Evolutionary conservation across 2,329 filamentous ascomycete species (phyloP).

Genomic region (Aspergillus quadrilineatus): DNA sequence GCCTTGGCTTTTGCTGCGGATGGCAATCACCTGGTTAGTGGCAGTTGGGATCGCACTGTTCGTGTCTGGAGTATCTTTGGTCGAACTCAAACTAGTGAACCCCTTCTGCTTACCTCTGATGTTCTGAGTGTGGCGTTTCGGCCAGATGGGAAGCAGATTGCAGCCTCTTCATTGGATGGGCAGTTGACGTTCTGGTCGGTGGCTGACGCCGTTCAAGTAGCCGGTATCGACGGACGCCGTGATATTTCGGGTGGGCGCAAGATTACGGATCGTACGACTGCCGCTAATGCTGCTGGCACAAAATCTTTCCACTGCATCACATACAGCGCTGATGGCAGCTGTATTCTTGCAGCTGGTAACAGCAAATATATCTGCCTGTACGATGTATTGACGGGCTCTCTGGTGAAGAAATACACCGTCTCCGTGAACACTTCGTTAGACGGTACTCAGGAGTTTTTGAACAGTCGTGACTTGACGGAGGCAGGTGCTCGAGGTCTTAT

Average conservation of each 20-base stretch:
- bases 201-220: slow-evolving; percentile 79
- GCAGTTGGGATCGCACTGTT: slow-evolving; percentile 95
- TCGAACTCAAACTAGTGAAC: slow-evolving; percentile 91
- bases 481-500: slow-evolving; percentile 81
- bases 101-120: slow-evolving; percentile 86
- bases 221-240: slow-evolving; percentile 82
- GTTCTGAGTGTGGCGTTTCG: slow-evolving; percentile 82
- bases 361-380: slow-evolving; percentile 99
- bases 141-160: slow-evolving; percentile 86
- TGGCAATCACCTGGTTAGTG: slow-evolving; percentile 78
- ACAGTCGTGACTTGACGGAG: slow-evolving; percentile 87
- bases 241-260: slow-evolving; percentile 93
- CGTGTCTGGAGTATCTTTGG: slow-evolving; percentile 95
- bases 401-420: slow-evolving; percentile 93
- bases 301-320: slow-evolving; percentile 86
- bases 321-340: slow-evolving; percentile 90
- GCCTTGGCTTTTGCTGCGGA: slow-evolving; percentile 85
- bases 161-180: slow-evolving; percentile 88
- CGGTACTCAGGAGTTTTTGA: slow-evolving; percentile 94
- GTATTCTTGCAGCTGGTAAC: slow-evolving; percentile 85
- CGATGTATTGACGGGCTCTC: slow-evolving; percentile 85
- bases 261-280: slow-evolving; percentile 80
- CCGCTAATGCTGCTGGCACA: slow-evolving; percentile 84
- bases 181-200: slow-evolving; percentile 95
- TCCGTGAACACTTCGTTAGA: slow-evolving; percentile 94